Evolutionary conservation across 192 early-diverging fungal genomes (phyloP), one percentile per base, ranked within the genome.

Genomic region (Mortierella alpina): DNA sequence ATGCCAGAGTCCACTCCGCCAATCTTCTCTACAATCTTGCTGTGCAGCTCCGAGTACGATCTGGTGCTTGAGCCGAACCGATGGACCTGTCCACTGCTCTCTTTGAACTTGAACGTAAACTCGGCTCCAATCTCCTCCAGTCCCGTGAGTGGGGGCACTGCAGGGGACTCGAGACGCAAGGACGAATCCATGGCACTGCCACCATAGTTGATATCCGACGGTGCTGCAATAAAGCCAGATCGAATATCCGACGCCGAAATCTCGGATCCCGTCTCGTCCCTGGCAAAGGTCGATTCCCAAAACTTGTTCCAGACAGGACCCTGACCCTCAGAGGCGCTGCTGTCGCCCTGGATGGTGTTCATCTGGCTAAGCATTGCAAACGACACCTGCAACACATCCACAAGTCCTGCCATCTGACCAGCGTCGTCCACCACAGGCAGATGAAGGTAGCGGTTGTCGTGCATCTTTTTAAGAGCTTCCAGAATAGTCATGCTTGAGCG

Each of bases 381-480:
- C 49, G 93, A 93, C 64, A 95, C 84, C 54, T 92, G 89, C 53
- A 95, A 84, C 17, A 95, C 92, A 71, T 95, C 94, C 7, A 94
- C 92, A 17, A 95, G 70, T 52, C 94, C 94, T 57, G 93, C 84
- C 48, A 95, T 86, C 41, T 87, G 83, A 49, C 89, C 88, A 53
- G 83, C 82, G 49, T 89, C 89, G 45, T 90, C 88, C 53, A 94
- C 85, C 7, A 94, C 89, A 4, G 94, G 94, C 53, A 95, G 77
- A 70, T 95, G 91, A 20, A 94, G 86, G 75, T 92, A 95, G 65
- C 90, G 91, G 50, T 73, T 83, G 61, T 77, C 93, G 70, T 95
- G 88, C 94, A 95, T 95, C 75, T 89, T 89, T 70, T 90, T 92
- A 57, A 95, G 82, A 3, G 93, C 94, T 57, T 94, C 93, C 62